Evolutionary conservation across 305 asterid species (phyloP).

Genomic region (Stenogyne calaminthoides): DNA sequence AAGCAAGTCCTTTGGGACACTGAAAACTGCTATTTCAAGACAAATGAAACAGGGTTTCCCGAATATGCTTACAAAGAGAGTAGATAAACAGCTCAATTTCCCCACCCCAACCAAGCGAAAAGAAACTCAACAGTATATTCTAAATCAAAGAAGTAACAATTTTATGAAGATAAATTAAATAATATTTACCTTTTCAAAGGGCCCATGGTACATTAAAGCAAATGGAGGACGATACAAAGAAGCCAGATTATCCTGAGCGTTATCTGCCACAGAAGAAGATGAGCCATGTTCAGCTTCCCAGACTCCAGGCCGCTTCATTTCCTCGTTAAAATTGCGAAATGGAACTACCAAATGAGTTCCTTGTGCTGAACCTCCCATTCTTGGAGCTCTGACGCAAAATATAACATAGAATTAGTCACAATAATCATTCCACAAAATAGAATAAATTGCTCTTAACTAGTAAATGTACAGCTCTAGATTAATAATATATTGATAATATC

Average conservation of each 20-base stretch:
- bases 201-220: constrained; percentile 81
- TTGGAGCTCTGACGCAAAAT: constrained; percentile 44
- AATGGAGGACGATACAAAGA: constrained; percentile 96
- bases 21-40: neutral
- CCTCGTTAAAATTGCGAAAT: constrained; percentile 96
- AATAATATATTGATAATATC: neutral
- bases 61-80: neutral
- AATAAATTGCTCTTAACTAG: neutral
- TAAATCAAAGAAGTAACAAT: neutral
- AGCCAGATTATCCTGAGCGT: constrained; percentile 87
- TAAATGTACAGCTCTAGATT: neutral
- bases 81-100: neutral
- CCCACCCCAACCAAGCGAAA: neutral
- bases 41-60: neutral
- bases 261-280: constrained; percentile 63
- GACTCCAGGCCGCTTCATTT: constrained; percentile 79
- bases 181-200: constrained; percentile 76
- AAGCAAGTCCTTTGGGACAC: neutral
- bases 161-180: constrained; percentile 3
- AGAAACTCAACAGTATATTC: neutral
- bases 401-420: neutral
- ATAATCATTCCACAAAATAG: neutral
- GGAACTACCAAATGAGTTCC: constrained; percentile 82
- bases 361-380: constrained; percentile 58
- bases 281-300: constrained; percentile 82